These are phyloP conservation scores for Herpetospermum pedunculosum DNA, from an alignment of 306 rosid species.

Conservation along the genomic window DNA sequence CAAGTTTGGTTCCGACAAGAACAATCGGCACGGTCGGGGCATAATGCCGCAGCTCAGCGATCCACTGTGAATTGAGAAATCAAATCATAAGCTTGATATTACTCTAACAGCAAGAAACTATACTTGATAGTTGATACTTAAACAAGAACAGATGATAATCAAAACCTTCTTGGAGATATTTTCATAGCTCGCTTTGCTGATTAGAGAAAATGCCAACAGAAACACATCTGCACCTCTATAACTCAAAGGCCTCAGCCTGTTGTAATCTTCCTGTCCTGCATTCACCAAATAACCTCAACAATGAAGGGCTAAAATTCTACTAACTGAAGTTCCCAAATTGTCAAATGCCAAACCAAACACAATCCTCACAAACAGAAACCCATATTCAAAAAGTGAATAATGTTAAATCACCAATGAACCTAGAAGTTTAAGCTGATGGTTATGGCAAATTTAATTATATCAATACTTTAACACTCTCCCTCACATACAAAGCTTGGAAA, in stretches of 20 bases:
- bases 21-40: constrained; percentile 44
- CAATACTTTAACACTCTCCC: no score
- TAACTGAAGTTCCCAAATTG: neutral
- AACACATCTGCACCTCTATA: constrained; percentile 96
- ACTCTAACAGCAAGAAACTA: neutral
- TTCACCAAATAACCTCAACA: neutral
- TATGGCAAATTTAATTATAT: no score
- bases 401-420: no score
- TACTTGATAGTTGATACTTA: neutral
- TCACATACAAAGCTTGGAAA: no score
- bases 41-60: constrained; percentile 39
- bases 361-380: neutral
- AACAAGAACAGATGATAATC: neutral
- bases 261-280: constrained; percentile 88
- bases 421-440: no score
- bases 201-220: constrained; percentile 80
- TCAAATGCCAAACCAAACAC: neutral
- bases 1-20: constrained; percentile 45
- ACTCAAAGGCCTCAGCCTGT: constrained; percentile 91
- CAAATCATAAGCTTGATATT: neutral
- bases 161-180: constrained; percentile 88
- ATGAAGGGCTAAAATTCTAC: no score
- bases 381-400: neutral
- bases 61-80: constrained; percentile 23
- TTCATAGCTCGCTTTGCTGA: constrained; percentile 93